Conservation (phyloP, 2,329 filamentous ascomycete species). For the Hypoxylon sp. region DNA sequence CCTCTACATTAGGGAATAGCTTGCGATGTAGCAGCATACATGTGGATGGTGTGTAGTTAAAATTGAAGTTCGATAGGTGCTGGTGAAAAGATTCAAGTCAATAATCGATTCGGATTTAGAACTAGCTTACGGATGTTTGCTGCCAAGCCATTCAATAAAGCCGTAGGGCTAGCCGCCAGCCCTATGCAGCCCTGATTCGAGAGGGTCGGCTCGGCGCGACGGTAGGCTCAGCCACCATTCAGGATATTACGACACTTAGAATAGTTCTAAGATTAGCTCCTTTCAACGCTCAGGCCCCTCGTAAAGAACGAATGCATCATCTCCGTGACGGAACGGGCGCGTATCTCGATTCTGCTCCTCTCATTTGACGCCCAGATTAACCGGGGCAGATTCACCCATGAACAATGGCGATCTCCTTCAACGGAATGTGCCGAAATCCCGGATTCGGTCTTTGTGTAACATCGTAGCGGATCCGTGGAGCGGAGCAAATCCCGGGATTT, state of each 20-base stretch:
- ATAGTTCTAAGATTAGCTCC: not conserved
- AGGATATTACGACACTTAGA: slow-evolving; percentile 7
- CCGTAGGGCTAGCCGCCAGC: slow-evolving; percentile 42
- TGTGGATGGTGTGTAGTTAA: slow-evolving; percentile 17
- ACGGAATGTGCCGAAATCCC: slow-evolving; percentile 34
- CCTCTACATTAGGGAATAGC: slow-evolving; percentile 10
- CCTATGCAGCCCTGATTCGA: slow-evolving; percentile 38
- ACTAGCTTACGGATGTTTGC: slow-evolving; percentile 14
- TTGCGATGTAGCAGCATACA: slow-evolving; percentile 12
- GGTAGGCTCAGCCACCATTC: slow-evolving; percentile 22
- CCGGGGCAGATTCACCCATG: not conserved
- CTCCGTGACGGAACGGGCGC: slow-evolving; percentile 7
- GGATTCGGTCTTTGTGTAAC: slow-evolving; percentile 42
- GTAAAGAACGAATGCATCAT: slow-evolving; percentile 12
- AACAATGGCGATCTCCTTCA: slow-evolving; percentile 6
- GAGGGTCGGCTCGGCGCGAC: slow-evolving; percentile 26
- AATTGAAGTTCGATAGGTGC: slow-evolving; percentile 7
- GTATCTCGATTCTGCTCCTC: slow-evolving; percentile 19
- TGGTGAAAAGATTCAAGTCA: slow-evolving; percentile 7
- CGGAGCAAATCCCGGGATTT: slow-evolving; percentile 25
- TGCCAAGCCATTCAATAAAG: slow-evolving; percentile 23
- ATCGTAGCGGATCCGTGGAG: slow-evolving; percentile 35
- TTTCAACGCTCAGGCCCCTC: not conserved
- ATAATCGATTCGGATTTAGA: slow-evolving; percentile 5
- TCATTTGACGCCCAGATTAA: slow-evolving; percentile 14